Conservation (phyloP, 495 filamentous ascomycete genomes). For the Penicillium soppii region DNA sequence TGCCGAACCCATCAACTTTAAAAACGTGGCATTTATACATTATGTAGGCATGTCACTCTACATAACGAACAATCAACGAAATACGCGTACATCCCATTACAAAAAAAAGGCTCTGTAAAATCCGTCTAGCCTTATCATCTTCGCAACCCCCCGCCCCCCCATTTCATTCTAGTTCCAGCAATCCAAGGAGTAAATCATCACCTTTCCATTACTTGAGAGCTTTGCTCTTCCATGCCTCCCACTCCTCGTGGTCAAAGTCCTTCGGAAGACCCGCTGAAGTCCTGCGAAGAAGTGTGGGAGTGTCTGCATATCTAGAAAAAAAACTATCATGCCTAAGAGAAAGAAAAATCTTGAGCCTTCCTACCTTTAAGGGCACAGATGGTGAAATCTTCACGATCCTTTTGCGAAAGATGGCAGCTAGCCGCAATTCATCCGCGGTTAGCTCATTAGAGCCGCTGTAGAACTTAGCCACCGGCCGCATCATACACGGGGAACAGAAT, state of each 20-base stretch:
- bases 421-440: constrained; percentile 23
- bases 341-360: constrained; percentile 2
- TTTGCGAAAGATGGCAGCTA: constrained; percentile 27
- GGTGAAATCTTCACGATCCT: constrained; percentile 17
- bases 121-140: too few species aligned
- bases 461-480: constrained; percentile 34
- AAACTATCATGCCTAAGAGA: constrained; percentile 6
- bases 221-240: constrained; percentile 6
- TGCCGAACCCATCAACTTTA: too few species aligned
- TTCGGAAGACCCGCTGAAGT: constrained; percentile 3
- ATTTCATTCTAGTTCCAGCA: constrained; percentile 1
- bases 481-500: constrained; percentile 34
- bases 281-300: background rate
- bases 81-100: too few species aligned
- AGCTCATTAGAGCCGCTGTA: constrained; percentile 34
- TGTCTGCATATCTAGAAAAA: constrained; percentile 4
- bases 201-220: constrained; percentile 5
- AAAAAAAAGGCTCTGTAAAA: too few species aligned
- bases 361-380: background rate
- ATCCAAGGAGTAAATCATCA: background rate
- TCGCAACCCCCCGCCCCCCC: too few species aligned
- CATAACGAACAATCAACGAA: too few species aligned
- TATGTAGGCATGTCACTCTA: too few species aligned
- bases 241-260: background rate
- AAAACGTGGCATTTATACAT: too few species aligned